Evolutionary conservation across 345 rosid genomes (phyloP), one percentile per base, ranked within the genome.

Genomic region (Sisymbrium irio): DNA sequence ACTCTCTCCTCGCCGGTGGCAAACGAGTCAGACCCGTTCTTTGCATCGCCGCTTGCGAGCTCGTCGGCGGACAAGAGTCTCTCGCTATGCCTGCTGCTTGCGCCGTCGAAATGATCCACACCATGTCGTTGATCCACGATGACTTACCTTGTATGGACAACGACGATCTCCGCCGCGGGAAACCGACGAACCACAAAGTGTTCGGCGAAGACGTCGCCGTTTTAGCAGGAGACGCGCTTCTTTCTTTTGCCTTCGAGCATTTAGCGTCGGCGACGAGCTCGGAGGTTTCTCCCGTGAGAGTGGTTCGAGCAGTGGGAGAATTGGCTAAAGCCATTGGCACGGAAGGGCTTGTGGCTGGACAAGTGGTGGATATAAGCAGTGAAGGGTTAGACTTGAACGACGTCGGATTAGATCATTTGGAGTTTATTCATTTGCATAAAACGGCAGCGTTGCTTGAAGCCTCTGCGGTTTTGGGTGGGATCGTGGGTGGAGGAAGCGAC

Each of bases 111-210:
- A 95, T 92, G 98, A 85, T 92, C 61, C 98, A 92, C 68, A 88
- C 98, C 70, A 95, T 95, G 98, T 95, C 97, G 0, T 78, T 95
- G 7, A 92, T 95, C 54, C 99, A 95, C 49, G 99, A 95, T 61
- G 99, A 95, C 50, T 82, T 95, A 6, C 97, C 99, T 33, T 90
- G 96, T 46, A 95, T 92, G 98, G 98, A 95, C 22, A 87, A 95
- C 84, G 98, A 92, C 73, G 96, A 90, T 51, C 87, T 92, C 74
- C 97, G 99, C 74, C 95, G 97, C 0, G 98, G 99, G 2, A 92
- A 92, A 49, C 92, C 98, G 10, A 92, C 97, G 1, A 95, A 95
- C 47, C 99, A 95, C 78, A 87, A 79, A 62, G 90, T 90, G 2
- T 95, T 72, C 46, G 97, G 98, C 1, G 97, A 92, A 55, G 90